Evolutionary conservation across 2,329 filamentous ascomycete genomes (phyloP).

Genomic region (Anthostomella pinea): DNA sequence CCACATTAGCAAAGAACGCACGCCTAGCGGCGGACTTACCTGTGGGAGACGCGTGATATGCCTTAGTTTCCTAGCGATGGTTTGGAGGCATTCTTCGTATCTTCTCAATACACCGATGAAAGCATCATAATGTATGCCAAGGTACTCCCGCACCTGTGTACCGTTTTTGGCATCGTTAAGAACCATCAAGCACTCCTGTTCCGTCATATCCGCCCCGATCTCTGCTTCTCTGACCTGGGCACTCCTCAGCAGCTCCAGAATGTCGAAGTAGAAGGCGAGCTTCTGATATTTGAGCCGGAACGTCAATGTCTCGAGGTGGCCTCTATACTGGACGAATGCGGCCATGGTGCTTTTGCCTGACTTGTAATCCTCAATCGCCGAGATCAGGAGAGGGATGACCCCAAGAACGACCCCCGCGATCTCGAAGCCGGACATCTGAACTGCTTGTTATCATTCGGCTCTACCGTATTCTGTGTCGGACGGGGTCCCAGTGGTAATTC

Average conservation of each 20-base stretch:
- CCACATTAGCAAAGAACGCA: not conserved
- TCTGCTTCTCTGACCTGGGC: constrained; percentile 6
- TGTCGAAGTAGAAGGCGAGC: constrained; percentile 7
- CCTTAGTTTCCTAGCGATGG: constrained; percentile 8
- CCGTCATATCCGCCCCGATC: constrained; percentile 1
- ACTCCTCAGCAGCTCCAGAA: constrained; percentile 5
- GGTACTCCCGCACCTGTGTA: constrained; percentile 4
- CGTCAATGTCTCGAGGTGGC: constrained; percentile 9
- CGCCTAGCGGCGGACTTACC: not conserved
- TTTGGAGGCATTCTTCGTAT: constrained; percentile 11
- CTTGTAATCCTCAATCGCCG: constrained; percentile 5
- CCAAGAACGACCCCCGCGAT: constrained; percentile 4
- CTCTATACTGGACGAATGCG: constrained; percentile 7
- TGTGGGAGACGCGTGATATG: constrained; percentile 1
- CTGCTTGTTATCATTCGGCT: not conserved
- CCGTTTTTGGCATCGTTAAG: constrained; percentile 2
- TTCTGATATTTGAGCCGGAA: constrained; percentile 8
- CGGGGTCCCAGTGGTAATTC: not conserved
- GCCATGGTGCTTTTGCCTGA: not conserved
- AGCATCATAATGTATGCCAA: constrained; percentile 3
- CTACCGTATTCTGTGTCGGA: not conserved
- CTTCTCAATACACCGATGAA: constrained; percentile 8
- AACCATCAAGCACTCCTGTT: constrained; percentile 7
- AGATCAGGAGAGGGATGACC: constrained; percentile 3
- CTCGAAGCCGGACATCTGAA: constrained; percentile 4